phyloP scores from a whole-genome alignment of 2,329 filamentous ascomycete species.

The Phialophora tarda region DNA sequence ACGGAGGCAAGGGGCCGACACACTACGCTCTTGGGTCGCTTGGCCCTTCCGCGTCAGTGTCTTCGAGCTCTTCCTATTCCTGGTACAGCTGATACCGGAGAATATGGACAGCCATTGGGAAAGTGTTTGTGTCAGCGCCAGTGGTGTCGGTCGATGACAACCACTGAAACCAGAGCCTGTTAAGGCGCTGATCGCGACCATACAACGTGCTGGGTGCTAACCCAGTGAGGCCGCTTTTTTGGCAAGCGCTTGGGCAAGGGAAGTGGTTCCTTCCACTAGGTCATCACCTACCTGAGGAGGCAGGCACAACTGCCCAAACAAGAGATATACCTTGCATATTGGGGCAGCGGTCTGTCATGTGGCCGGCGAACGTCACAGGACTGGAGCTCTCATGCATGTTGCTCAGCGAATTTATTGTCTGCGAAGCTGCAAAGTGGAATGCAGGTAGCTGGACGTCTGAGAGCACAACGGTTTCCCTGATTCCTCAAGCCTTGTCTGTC shows the following conservation, averaged over 20 bases:
- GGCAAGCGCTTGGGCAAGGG: not conserved
- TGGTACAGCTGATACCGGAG: conserved; percentile 16
- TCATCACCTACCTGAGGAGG: not conserved
- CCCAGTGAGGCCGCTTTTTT: not conserved
- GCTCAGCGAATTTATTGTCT: too few relatives aligned
- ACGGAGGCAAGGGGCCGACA: not conserved
- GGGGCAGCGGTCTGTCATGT: not conserved
- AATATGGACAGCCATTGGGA: conserved; percentile 9
- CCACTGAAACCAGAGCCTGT: not conserved
- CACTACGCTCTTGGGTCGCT: conserved; percentile 10
- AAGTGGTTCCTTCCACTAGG: not conserved
- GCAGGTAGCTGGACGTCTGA: not conserved
- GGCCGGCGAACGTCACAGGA: not conserved
- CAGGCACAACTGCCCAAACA: not conserved
- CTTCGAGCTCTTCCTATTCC: conserved; percentile 20
- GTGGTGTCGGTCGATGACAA: not conserved
- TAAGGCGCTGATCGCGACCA: not conserved
- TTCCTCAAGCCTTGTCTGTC: not conserved
- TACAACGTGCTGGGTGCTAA: not conserved
- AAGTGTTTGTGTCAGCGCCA: not conserved
- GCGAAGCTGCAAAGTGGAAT: not conserved
- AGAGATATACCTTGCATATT: not conserved
- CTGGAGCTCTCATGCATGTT: not conserved
- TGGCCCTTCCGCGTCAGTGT: not conserved
- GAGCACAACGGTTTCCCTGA: not conserved